Evolutionary conservation across 768 basidiomycete genomes (phyloP).

Genomic region (Mycena pura): DNA sequence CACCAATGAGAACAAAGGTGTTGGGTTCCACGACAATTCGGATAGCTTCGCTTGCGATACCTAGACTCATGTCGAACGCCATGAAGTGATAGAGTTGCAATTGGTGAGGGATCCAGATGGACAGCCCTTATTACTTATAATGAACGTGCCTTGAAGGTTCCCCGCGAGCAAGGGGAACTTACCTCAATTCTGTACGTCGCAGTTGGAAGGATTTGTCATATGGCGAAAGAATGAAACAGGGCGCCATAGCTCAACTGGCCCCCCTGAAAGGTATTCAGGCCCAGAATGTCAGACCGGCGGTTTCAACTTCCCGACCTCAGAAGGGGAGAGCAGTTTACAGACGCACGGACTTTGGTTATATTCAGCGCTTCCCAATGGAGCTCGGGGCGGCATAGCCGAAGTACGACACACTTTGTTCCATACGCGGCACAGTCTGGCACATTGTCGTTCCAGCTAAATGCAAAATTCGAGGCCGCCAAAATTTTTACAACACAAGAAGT

Average conservation of each 20-base stretch:
- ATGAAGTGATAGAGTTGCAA: not conserved
- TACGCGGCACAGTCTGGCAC: not conserved
- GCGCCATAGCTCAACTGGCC: no score
- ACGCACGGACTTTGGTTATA: no score
- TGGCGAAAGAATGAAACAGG: not conserved
- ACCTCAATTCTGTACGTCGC: not conserved
- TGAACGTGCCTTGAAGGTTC: not conserved
- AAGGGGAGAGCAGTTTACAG: no score
- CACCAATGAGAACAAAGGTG: constrained; percentile 1
- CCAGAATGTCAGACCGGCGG: not conserved
- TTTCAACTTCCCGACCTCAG: not conserved
- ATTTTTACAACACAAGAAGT: no score
- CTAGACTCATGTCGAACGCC: not conserved
- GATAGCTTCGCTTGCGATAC: not conserved
- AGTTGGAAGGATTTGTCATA: not conserved
- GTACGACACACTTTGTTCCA: not conserved
- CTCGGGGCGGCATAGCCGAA: no score
- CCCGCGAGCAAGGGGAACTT: not conserved
- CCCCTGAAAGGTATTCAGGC: not conserved
- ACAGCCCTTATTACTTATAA: not conserved
- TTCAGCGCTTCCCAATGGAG: no score
- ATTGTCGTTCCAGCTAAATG: not conserved
- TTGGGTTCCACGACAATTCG: not conserved
- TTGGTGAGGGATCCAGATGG: not conserved
- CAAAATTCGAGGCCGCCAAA: not conserved